A percentile compares a stretch with the other conserved stretches of the same genome.
phyloP scores from a whole-genome alignment of 2,329 filamentous ascomycete genomes.

The Diaporthe velutina region DNA sequence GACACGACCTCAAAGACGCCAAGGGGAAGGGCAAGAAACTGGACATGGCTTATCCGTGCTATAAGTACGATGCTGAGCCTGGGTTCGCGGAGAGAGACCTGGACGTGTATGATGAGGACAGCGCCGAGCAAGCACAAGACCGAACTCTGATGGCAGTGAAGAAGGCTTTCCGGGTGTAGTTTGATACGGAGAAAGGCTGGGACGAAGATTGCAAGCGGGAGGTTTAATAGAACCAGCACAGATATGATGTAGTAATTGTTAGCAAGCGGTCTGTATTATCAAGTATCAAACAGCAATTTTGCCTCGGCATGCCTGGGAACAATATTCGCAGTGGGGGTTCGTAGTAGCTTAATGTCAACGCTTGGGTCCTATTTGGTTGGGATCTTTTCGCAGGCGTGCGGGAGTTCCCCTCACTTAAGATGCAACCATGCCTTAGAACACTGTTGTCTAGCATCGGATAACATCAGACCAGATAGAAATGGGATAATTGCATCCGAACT shows the following conservation, averaged over 20 bases:
- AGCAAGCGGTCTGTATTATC: neutral
- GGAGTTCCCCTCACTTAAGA: neutral
- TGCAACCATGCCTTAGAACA: neutral
- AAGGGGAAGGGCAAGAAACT: slow-evolving; percentile 53
- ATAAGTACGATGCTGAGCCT: slow-evolving; percentile 61
- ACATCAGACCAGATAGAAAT: neutral
- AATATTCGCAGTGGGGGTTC: neutral
- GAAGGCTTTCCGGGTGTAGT: slow-evolving; percentile 67
- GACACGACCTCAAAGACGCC: slow-evolving; percentile 51
- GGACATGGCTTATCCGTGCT: slow-evolving; percentile 54
- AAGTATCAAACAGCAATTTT: neutral
- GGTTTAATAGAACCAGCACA: neutral
- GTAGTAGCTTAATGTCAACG: no score
- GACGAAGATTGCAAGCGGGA: neutral
- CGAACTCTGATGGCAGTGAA: slow-evolving; percentile 71
- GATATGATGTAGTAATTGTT: neutral
- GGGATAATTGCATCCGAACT: slow-evolving; percentile 18
- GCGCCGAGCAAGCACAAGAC: slow-evolving; percentile 77
- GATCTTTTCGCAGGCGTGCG: no score
- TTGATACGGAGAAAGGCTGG: neutral
- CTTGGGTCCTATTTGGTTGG: neutral
- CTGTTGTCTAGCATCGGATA: neutral
- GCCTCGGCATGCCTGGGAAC: no score
- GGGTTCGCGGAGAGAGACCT: slow-evolving; percentile 81
- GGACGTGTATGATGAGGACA: slow-evolving; percentile 75